Base-by-base conservation (phyloP, 2,329 filamentous ascomycete species). In the Aspergillus sp. region DNA sequence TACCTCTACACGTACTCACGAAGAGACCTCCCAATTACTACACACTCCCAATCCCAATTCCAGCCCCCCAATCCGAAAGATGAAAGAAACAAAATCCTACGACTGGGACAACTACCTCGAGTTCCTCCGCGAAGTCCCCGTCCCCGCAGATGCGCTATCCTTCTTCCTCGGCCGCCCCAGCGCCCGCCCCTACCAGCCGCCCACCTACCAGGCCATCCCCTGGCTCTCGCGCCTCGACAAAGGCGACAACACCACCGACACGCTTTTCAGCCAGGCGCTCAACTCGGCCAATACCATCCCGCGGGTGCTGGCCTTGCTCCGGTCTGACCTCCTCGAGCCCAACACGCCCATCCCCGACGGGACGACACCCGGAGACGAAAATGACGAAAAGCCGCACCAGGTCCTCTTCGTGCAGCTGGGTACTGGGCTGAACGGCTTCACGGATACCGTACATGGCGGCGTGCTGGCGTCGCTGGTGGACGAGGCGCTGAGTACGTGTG, bases 391-490 rank as follows among this genome's bases (percentile, higher is more conserved):
- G 10, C 40, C 40, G 2, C 14, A 42, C 11, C 40, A 42, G 19
- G 19, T 45, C 14, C 13, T 47, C 2, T 36, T 47, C 45, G 45
- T 36, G 16, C 24, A 47, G 45, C 26, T 47, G 10, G 45, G 45
- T 8, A 19, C 30, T 13, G 45, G 26, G 14, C 30, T 47, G 17
- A 47, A 47, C 14, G 45, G 45, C 11, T 47, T 47, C 19, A 35
- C 45, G 13, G 45, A 47, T 36, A 47, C 45, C n/a, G 45, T 47
- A n/a, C 45, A 47, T 20, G 45, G 45, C 19, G 45, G 45, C 5
- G 32, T 47, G 11, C 24, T 47, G n/a, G 45, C 45, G 14, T 38
- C 45, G 16, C 33, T 47, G 16, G 26, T 47, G 5, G 45, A 47
- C 14, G 45, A 47, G 45, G 26, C 45, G n/a, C n/a, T 47, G 30